A percentile compares a stretch with the other conserved stretches of the same genome.
Conservation (phyloP, 2,329 filamentous ascomycete species). For the Aureobasidium pullulans region DNA sequence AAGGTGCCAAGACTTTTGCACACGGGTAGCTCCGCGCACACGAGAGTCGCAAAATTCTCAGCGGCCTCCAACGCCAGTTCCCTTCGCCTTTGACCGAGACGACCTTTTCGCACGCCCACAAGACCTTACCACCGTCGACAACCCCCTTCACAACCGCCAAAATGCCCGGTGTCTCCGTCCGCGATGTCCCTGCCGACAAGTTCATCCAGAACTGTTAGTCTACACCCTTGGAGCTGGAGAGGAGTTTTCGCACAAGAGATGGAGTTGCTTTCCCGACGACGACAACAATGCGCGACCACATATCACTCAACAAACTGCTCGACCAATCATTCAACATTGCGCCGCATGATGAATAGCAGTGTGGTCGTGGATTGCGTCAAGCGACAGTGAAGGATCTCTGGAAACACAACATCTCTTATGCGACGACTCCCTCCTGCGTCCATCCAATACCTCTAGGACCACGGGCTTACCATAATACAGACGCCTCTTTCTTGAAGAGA, state of each 20-base stretch:
- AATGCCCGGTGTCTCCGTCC: slow-evolving; percentile 68
- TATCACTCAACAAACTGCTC: not conserved
- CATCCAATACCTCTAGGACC: not conserved
- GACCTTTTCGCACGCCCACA: slow-evolving; percentile 7
- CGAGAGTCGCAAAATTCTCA: not conserved
- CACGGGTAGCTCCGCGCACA: slow-evolving; percentile 3
- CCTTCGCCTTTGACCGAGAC: slow-evolving; percentile 1
- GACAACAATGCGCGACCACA: not conserved
- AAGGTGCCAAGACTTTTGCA: not conserved
- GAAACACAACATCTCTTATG: not conserved
- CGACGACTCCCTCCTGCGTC: not conserved
- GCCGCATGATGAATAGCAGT: not conserved
- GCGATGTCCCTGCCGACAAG: slow-evolving; percentile 56
- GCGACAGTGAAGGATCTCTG: not conserved
- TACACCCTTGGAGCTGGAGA: not conserved
- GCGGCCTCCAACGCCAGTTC: not conserved
- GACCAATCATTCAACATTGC: not conserved
- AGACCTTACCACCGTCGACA: slow-evolving; percentile 14
- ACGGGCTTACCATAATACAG: not conserved
- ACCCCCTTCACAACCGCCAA: slow-evolving; percentile 47
- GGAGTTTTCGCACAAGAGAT: slow-evolving; percentile 8
- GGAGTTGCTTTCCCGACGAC: not conserved
- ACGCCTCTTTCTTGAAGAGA: slow-evolving; percentile 80
- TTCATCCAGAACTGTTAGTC: slow-evolving; percentile 68
- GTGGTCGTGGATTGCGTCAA: not conserved